A percentile compares a stretch with the other conserved stretches of the same genome.
These are phyloP conservation scores for Aurantiochytrium sp. DNA, from an alignment of 108 stramenopile species.

Conservation along the genomic window DNA sequence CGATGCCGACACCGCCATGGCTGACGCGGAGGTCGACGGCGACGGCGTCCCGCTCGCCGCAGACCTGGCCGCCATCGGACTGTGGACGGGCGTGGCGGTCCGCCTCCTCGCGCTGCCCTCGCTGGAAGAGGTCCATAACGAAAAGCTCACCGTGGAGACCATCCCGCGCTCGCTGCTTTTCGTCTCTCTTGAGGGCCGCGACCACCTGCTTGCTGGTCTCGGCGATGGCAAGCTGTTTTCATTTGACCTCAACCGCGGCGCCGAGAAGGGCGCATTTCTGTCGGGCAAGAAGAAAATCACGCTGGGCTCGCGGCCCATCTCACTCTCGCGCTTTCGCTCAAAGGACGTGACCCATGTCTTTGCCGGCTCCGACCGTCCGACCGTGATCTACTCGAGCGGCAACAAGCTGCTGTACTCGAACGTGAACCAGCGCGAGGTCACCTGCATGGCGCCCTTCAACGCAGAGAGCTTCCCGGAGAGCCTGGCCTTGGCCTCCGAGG, in stretches of 20 bases:
- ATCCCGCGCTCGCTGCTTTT: constrained; percentile 52
- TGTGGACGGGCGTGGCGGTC: constrained; percentile 86
- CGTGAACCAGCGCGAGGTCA: constrained; percentile 70
- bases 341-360: constrained; percentile 75
- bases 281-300: constrained; percentile 78
- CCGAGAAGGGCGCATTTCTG: constrained; percentile 44
- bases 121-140: constrained; percentile 52
- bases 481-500: constrained; percentile 82
- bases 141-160: constrained; percentile 44
- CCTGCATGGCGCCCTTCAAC: constrained; percentile 53
- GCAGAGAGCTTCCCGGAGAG: constrained; percentile 68
- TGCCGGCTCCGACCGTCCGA: constrained; percentile 90
- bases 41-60: constrained; percentile 15
- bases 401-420: constrained; percentile 85
- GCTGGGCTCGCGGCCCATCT: constrained; percentile 86
- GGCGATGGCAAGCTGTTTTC: constrained; percentile 87
- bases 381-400: constrained; percentile 83
- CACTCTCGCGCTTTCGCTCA: constrained; percentile 59
- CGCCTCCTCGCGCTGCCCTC: constrained; percentile 70
- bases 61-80: constrained; percentile 68
- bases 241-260: constrained; percentile 62
- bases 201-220: constrained; percentile 88
- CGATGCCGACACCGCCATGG: constrained; percentile 54
- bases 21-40: neutral
- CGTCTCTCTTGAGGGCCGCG: constrained; percentile 48